Conservation (phyloP, 352 stramenopile species). For the Globisporangium splendens region DNA sequence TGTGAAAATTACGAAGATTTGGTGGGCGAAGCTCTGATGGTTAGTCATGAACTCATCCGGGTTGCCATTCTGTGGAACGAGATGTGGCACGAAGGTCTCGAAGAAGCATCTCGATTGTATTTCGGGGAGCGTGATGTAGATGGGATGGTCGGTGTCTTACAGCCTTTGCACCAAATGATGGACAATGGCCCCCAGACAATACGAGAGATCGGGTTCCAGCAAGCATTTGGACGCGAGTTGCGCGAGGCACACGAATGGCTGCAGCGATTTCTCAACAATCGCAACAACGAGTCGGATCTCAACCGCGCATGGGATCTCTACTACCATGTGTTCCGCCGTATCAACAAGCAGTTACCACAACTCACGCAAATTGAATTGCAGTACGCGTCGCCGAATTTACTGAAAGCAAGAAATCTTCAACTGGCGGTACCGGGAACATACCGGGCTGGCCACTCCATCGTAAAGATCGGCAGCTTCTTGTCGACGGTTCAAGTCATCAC, state of each 20-base stretch:
- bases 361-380: conserved; percentile 96
- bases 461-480: conserved; percentile 88
- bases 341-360: conserved; percentile 88
- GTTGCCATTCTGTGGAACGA: conserved; percentile 99
- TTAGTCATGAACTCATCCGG: conserved; percentile 97
- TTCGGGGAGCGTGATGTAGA: conserved; percentile 97
- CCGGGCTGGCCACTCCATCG: conserved; percentile 57
- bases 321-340: conserved; percentile 95
- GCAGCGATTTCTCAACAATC: conserved; percentile 55
- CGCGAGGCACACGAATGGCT: conserved; percentile 80
- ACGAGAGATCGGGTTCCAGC: conserved; percentile 76
- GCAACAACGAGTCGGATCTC: conserved; percentile 75
- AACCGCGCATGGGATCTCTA: conserved; percentile 98
- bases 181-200: conserved; percentile 83
- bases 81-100: conserved; percentile 97
- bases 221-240: conserved; percentile 91
- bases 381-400: conserved; percentile 93
- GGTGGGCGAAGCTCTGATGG: conserved; percentile 92
- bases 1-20: conserved; percentile 91
- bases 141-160: conserved; percentile 93
- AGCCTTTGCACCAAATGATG: conserved; percentile 92
- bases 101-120: conserved; percentile 96
- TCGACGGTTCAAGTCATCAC: conserved; percentile 95
- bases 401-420: conserved; percentile 90
- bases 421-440: conserved; percentile 95